Evolutionary conservation across 2,329 filamentous ascomycete species (phyloP).

Genomic region (Aurifilum marmelostoma): DNA sequence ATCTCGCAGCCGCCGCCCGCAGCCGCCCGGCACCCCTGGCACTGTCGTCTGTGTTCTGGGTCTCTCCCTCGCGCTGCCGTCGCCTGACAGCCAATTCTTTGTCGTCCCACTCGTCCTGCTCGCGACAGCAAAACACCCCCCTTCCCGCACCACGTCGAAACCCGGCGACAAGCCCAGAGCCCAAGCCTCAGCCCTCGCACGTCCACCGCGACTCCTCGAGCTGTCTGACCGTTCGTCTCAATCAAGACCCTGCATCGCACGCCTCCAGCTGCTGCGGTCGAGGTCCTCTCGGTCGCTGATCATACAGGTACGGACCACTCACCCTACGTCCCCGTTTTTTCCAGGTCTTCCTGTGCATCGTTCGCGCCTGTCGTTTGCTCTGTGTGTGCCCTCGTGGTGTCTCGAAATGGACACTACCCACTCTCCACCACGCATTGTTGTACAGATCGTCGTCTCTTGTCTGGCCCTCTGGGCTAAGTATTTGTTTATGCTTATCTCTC

Average conservation of each 20-base stretch:
- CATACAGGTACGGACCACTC: conserved; percentile 21
- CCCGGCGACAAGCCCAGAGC: conserved; percentile 20
- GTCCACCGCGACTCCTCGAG: conserved; percentile 24
- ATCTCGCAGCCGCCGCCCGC: conserved; percentile 24
- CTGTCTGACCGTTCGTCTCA: conserved; percentile 19
- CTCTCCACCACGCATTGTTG: conserved; percentile 3
- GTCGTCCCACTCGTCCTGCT: conserved; percentile 22
- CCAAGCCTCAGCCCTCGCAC: conserved; percentile 16
- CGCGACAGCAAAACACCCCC: conserved; percentile 21
- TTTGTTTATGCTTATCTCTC: conserved; percentile 11
- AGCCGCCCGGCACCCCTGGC: conserved; percentile 24
- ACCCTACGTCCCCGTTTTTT: not conserved
- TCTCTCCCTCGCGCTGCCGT: conserved; percentile 19
- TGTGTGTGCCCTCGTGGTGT: conserved; percentile 5
- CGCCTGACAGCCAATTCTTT: conserved; percentile 28
- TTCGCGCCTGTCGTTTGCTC: conserved; percentile 17
- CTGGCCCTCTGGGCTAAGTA: not conserved
- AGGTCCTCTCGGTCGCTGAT: conserved; percentile 17
- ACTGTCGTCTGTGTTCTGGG: conserved; percentile 9
- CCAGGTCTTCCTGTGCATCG: not conserved
- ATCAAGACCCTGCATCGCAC: conserved; percentile 21
- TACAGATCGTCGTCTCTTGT: not conserved
- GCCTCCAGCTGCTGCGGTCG: conserved; percentile 19
- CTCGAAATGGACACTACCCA: conserved; percentile 6
- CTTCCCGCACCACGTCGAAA: conserved; percentile 19